A percentile compares a stretch with the other conserved stretches of the same genome.
Evolutionary conservation across 306 rosid species (phyloP).

Genomic region (Malus domestica): DNA sequence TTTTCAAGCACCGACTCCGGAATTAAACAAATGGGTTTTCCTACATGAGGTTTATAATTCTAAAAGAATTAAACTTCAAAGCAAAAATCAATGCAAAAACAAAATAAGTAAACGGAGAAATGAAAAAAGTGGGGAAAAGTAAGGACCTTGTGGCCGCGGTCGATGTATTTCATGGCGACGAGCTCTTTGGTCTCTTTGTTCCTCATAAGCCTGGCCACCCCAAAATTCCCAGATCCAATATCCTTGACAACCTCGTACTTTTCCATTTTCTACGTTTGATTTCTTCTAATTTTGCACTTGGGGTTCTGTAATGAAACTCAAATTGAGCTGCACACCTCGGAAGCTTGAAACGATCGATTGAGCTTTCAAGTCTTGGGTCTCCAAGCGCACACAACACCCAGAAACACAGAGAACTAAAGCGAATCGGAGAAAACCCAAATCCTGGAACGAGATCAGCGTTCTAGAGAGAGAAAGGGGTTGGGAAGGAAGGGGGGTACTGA

Average conservation of each 20-base stretch:
- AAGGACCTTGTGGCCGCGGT: constrained; percentile 55
- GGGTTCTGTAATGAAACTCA: neutral
- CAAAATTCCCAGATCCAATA: constrained; percentile 85
- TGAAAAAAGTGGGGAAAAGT: no score
- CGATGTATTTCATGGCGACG: constrained; percentile 80
- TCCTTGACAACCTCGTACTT: constrained; percentile 77
- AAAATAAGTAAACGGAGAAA: neutral
- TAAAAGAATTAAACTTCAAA: neutral
- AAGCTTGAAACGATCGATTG: neutral
- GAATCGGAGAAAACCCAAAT: neutral
- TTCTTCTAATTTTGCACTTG: neutral
- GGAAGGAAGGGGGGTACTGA: neutral
- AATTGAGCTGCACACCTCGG: neutral
- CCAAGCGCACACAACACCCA: neutral
- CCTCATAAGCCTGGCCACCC: constrained; percentile 76
- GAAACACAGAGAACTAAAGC: neutral
- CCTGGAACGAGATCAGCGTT: neutral
- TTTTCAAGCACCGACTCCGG: neutral
- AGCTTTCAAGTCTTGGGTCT: constrained; percentile 12
- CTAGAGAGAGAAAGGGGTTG: neutral
- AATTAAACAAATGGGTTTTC: neutral
- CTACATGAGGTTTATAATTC: neutral
- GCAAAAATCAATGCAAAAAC: neutral
- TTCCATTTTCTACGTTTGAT: constrained; percentile 35
- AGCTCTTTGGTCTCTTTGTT: constrained; percentile 67